Base-by-base conservation (phyloP, 164 flowering plant species). In the Euptelea pleiosperma region DNA sequence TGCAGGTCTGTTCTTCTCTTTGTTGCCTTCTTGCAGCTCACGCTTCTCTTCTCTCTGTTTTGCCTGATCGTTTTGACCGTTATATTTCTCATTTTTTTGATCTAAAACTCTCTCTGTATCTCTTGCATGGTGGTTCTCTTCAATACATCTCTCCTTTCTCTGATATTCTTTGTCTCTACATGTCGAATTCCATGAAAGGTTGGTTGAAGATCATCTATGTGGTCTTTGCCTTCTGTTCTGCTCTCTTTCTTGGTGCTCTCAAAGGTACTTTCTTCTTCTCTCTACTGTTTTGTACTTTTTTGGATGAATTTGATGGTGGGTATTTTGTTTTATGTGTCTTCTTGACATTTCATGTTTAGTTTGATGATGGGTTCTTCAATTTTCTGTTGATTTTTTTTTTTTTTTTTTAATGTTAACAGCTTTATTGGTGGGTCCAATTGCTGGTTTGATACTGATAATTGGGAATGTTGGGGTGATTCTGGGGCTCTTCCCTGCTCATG, bases 401-500 rank as follows among this genome's bases (percentile, higher is more conserved):
- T 66, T n/a, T n/a, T n/a, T n/a, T n/a, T n/a, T n/a, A n/a, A n/a
- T n/a, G n/a, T n/a, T n/a, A n/a, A 74, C 81, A 91, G 98, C 76
- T 68, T 30, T 85, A 8, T 25, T 83, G 28, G 85, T 92, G 44
- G 96, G 98, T 63, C 98, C 98, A 30, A 52, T 89, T 67, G 96
- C 98, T 52, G 72, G 66, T 62, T 55, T 86, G 46, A 63, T 84
- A 31, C 43, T 92, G 45, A 82, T 92, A 53, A 22, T 70, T 57
- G 98, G 96, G 56, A 85, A 87, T 63, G 81, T 77, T 66, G 81
- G 71, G 11, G 86, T 89, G 44, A 80, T 89, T 72, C 65, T 85
- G 42, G 85, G 84, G 15, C 82, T 87, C 66, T 78, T 89, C 45
- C 96, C 98, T 64, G 69, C 79, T 22, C 96, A 92, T 79, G 81